Evolutionary conservation across 2,329 filamentous ascomycete genomes (phyloP).

Genomic region (Penicillium glabrum): DNA sequence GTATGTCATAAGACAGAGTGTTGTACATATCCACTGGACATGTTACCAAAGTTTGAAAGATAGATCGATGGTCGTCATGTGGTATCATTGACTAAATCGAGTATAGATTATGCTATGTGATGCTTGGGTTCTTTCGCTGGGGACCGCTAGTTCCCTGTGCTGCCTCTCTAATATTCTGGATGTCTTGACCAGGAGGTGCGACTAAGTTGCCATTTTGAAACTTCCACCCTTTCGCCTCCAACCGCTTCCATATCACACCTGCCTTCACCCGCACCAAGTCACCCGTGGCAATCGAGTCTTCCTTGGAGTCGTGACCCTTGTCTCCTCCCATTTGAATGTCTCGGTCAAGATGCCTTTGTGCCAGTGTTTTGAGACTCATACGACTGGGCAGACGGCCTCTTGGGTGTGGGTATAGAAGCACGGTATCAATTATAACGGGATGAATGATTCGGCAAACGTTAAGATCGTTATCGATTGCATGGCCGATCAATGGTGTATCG

Average conservation of each 20-base stretch:
- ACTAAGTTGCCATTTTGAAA: constrained; percentile 51
- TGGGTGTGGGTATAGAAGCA: constrained; percentile 77
- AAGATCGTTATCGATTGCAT: constrained; percentile 93
- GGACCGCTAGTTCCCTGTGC: constrained; percentile 22
- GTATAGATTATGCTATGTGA: neutral
- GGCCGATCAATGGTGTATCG: constrained; percentile 80
- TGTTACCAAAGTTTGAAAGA: neutral
- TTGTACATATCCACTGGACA: neutral
- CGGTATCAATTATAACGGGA: constrained; percentile 79
- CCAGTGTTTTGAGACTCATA: constrained; percentile 73
- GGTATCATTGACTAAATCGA: neutral
- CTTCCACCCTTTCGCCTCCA: constrained; percentile 68
- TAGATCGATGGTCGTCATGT: neutral
- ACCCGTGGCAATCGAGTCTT: constrained; percentile 86
- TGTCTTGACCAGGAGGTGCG: constrained; percentile 25
- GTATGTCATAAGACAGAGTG: neutral
- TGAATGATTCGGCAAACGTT: constrained; percentile 84
- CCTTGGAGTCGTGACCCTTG: constrained; percentile 82
- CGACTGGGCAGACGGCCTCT: constrained; percentile 70
- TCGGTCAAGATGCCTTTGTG: constrained; percentile 66
- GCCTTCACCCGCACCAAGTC: constrained; percentile 77
- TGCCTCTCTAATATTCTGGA: constrained; percentile 3
- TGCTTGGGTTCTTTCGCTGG: constrained; percentile 22
- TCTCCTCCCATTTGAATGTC: constrained; percentile 72
- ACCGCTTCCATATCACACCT: constrained; percentile 65